Evolutionary conservation across 2,329 filamentous ascomycete species (phyloP), one percentile per base, ranked within the genome.

Genomic region (Beauveria bassiana): DNA sequence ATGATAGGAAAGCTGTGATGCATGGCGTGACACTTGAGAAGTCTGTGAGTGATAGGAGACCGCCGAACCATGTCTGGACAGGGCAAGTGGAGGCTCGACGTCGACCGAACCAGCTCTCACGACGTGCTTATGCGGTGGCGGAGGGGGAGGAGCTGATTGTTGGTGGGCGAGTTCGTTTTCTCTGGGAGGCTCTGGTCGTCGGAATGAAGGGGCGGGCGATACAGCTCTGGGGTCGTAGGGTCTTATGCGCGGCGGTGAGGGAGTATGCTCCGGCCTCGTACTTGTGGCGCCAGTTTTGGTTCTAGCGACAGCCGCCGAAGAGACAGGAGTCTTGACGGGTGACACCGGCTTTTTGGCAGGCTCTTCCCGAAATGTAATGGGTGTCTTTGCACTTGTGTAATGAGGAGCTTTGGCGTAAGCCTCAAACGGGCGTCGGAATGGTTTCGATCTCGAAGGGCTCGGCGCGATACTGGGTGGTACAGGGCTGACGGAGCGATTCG

Each of bases 341-440:
- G 20, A 42, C 20, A 16, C 18, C 10, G 59, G 22, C 14, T 61
- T 61, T 4, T 43, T 14, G 16, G 43, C 10, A 12, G 77, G 71
- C 8, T 75, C 71, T 26, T 83, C 77, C 64, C 77, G 75, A 71
- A 81, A 83, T n/a, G 79, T 77, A 65, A 83, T 82, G 26, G 83
- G 82, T 62, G 84, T 81, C 66, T 86, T 84, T 40, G 83, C 82
- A 18, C 82, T 86, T 16, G 83, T 85, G 71, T 88, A 86, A 69
- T 86, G 85, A 28, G 86, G 86, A 26, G 85, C 85, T 66, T 86
- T 86, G 42, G 84, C 77, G 69, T 88, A 88, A 45, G 86, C 84
- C 70, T 87, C 83, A 67, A 88, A 88, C 0, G 86, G 85, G 65
- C 86, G 87, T 65, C 86, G 82, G 67, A 86, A 87, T 1, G 84